Evolutionary conservation across 78 protist genomes (phyloP), one percentile per base, ranked within the genome.

Genomic region (Dictyostelium brefeldianum): DNA sequence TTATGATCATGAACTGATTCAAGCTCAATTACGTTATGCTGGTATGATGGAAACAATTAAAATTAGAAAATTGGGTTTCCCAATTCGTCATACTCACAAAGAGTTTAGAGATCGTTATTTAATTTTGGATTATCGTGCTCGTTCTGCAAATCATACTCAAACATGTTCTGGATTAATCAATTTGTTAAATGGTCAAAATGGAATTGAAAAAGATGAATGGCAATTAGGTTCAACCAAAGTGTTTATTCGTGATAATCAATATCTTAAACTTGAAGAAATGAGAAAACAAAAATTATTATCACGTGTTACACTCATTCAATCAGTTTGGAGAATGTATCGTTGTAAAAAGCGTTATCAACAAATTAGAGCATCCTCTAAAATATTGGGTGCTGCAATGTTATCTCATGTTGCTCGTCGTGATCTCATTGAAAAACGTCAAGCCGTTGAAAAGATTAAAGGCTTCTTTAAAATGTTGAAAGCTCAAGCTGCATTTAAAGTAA

Each of bases 1-100:
- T 15, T 93, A 73, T 41, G 92, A 93, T 48, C 74, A 51, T 20
- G 91, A 47, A 47, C n/a, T 83, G 41, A 78, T 91, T 27, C 92
- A 91, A 78, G 89, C 74, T 46, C 99, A 98, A 90, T 89, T 98
- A 29, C 78, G 96, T 53, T 98, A 87, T 47, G 96, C 96, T 1
- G 98, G 97, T 80, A 75, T 67, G 94, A 94, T 93, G 91, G 96
- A 97, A 27, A 96, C 98, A 12, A 96, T 98, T 62, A 62, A 95
- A 46, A 97, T 98, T 69, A 80, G 99, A 18, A 95, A 94, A 80
- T 47, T 59, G 11, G 99, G 99, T 27, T 98, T 50, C 31, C 98
- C 99, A 6, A 71, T 89, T 14, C 98, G 98, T 84, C 53, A 54
- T 62, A 14, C 69, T 17, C 95, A 78, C 80, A 89, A 71, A 27